Base-by-base conservation (phyloP, 345 rosid genomes). In the Eucalyptus victrix region DNA sequence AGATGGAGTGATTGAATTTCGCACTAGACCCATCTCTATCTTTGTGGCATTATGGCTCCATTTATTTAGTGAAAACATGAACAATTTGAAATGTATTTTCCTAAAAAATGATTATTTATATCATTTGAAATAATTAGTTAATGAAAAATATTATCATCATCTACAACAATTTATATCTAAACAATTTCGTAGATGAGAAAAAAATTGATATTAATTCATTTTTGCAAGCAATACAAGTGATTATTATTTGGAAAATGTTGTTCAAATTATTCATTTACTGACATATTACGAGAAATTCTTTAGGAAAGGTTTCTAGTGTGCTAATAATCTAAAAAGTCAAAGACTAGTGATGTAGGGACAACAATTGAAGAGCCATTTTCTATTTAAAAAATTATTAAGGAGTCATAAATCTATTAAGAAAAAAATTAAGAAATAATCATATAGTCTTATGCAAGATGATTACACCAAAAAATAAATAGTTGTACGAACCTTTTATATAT, bases 161-260 rank as follows among this genome's bases (percentile, higher is more conserved):
- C 10, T 3, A 18, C 24, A 53, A 53, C 10, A 53, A 53, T 53
- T 53, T 53, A 53, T 19, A 19, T 19, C 26, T 53, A 19, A 8
- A 18, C 0, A 19, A 0, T 53, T 53, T 53, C 10, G 0, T 3
- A 53, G 2, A 53, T 53, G 58, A 53, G 23, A 53, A 53, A 53
- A 53, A 18, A 53, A 18, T 51, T 51, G 6, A 6, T 53, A 53
- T 17, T 53, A 0, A 53, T 53, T 53, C 24, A 53, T 19, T 53
- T 53, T 53, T 19, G 19, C 9, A 53, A 53, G 58, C 4, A 21
- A 53, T 53, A 8, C 8, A 53, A 53, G 26, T 0, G 24, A 53
- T 3, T 53, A 53, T 53, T 54, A 18, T 54, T 21, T 3, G 10
- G 11, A 54, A 54, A 8, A 54, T 18, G 10, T 54, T 54, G 23